Conservation (phyloP, 1,139 yeast genomes). For the Protomyces inouyei region DNA sequence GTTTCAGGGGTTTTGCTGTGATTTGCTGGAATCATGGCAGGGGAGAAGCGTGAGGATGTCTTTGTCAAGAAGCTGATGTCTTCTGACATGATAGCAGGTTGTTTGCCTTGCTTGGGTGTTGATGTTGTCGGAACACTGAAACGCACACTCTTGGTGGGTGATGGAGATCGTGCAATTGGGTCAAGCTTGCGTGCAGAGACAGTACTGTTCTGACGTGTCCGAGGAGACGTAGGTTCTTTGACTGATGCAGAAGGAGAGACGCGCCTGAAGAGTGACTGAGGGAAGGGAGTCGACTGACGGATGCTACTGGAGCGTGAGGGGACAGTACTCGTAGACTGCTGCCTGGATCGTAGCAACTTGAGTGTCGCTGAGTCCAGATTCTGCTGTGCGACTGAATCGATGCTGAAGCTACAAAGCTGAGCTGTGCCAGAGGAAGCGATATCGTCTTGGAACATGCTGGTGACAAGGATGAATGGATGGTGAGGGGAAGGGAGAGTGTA, state of each 20-base stretch:
- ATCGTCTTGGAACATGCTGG: too few species aligned
- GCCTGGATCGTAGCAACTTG: neutral
- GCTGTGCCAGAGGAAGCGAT: too few species aligned
- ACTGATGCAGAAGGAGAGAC: neutral
- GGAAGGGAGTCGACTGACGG: neutral
- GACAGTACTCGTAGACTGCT: neutral
- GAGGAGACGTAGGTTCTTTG: neutral
- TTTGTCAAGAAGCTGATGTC: neutral
- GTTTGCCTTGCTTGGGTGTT: neutral
- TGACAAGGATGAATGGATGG: too few species aligned
- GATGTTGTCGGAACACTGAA: neutral
- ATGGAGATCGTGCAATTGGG: neutral
- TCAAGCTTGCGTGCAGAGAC: neutral
- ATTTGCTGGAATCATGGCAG: constrained; percentile 10
- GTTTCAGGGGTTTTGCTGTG: constrained; percentile 11
- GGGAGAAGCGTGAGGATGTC: neutral
- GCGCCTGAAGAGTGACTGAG: neutral
- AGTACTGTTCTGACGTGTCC: neutral
- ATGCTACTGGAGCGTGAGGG: neutral
- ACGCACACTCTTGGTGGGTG: neutral
- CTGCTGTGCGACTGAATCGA: neutral
- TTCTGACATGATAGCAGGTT: neutral
- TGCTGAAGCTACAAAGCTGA: neutral
- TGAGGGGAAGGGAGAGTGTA: too few species aligned
- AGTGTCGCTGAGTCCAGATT: neutral